These are phyloP conservation scores for Rhodotorula babjevae DNA, from an alignment of 768 basidiomycete genomes.

Conservation along the genomic window DNA sequence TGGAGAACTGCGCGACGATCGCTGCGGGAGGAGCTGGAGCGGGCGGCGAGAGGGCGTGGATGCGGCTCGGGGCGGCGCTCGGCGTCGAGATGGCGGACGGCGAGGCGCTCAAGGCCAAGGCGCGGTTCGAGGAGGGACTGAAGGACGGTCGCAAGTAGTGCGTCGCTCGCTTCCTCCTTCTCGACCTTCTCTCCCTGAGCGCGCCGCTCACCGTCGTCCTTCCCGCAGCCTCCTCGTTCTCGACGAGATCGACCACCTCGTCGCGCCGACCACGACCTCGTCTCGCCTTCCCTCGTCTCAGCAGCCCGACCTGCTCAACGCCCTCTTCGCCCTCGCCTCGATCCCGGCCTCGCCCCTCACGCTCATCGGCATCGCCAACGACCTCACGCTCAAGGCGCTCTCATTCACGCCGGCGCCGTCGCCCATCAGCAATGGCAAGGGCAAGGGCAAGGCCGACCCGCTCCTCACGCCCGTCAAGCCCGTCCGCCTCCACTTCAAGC, in stretches of 20 bases:
- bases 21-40: constrained; percentile 39
- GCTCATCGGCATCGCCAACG: constrained; percentile 80
- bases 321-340: constrained; percentile 66
- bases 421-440: constrained; percentile 47
- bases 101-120: constrained; percentile 44
- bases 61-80: constrained; percentile 61
- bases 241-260: constrained; percentile 81
- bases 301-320: constrained; percentile 58
- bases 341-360: constrained; percentile 57
- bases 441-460: constrained; percentile 20
- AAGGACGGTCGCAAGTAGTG: constrained; percentile 49
- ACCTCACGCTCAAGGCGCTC: constrained; percentile 71
- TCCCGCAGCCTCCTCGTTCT: constrained; percentile 58
- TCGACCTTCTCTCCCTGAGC: neutral
- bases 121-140: constrained; percentile 49
- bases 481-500: constrained; percentile 69
- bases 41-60: constrained; percentile 57
- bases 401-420: constrained; percentile 33
- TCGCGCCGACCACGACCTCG: constrained; percentile 42
- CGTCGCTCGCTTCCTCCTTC: constrained; percentile 52
- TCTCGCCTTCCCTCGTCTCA: constrained; percentile 60
- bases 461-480: constrained; percentile 23
- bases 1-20: constrained; percentile 77
- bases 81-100: constrained; percentile 31
- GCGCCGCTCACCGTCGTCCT: neutral